Evolutionary conservation across 2,329 filamentous ascomycete species (phyloP), one percentile per base, ranked within the genome.

Genomic region (Drechslera avenae): DNA sequence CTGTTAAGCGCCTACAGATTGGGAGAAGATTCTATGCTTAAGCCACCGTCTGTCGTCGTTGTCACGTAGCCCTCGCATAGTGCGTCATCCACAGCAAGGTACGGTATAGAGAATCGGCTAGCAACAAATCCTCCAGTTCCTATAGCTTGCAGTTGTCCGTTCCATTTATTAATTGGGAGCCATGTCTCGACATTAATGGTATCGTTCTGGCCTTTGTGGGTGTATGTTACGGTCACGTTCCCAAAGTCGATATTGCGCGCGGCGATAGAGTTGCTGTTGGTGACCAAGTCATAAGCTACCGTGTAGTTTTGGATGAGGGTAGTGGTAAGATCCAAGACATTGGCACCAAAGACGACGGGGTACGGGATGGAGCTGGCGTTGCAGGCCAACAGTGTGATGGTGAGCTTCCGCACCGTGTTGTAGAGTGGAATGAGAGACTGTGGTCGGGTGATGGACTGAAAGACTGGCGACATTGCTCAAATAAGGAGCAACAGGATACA

Each of bases 191-290:
- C 60, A 21, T 71, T 60, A 43, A 76, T 62, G 2, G 16, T 62
- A 39, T 77, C 74, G 44, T 68, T 55, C 34, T 62, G 57, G 2
- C 70, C 72, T 5, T 68, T 65, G 47, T 77, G 74, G 3, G 73
- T 75, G 49, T 74, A 55, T 9, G 67, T 72, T 30, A 76, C 52
- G 4, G 67, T 75, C 37, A 75, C 48, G 26, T 74, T 71, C n/a
- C n/a, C n/a, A n/a, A n/a, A n/a, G n/a, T n/a, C n/a, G n/a, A n/a
- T n/a, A n/a, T n/a, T n/a, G n/a, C n/a, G n/a, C n/a, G n/a, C n/a
- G n/a, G n/a, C n/a, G n/a, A n/a, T n/a, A n/a, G n/a, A n/a, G n/a
- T n/a, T n/a, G n/a, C n/a, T n/a, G n/a, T n/a, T n/a, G n/a, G n/a
- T n/a, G n/a, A n/a, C n/a, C n/a, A n/a, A n/a, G n/a, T n/a, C n/a